Base-by-base conservation (phyloP, 2,329 filamentous ascomycete species). In the Ophiobolus disseminans region DNA sequence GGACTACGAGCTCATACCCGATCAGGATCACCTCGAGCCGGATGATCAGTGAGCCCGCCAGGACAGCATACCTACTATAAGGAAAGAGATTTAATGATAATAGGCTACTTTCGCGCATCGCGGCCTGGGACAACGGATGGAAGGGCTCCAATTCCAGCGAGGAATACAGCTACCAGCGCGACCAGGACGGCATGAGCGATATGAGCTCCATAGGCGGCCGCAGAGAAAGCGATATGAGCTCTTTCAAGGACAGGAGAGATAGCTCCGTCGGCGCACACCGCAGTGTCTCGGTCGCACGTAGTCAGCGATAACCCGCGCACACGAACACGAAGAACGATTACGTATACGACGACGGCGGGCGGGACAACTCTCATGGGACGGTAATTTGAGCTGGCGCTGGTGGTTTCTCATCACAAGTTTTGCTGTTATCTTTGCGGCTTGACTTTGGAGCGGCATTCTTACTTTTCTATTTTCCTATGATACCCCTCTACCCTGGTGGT, bases 1-100 rank as follows among this genome's bases (percentile, higher is more conserved):
- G 64, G 92, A 90, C 46, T 97, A 96, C 75, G 90, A 96, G 70
- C 82, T 90, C 54, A 90, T 86, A 67, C 85, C 78, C 22, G 64
- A 71, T 34, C 50, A 58, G 39, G 49, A 60, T 34, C 48, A 58
- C 26, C 41, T 63, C 28, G 62, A 66, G 44, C 65, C 68, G 48
- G 68, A 70, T 43, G 68, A 72, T 50, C 63, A 63, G 69, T 72
- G 63, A 61, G 68, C 53, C 23, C 45, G 30, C 7, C 30, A 14
- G 30, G 30, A 14, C 8, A 14, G 8, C 30, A 30, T 30, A 20
- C 13, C 10, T 34, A 19, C 23, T 32, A 13, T 45, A n/a, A 14
- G 41, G 37, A 34, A 44, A 40, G 26, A 40, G n/a, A 11, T 20
- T 62, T 70, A 57, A 70, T 59, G 11, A 42, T 41, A 37, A 13